phyloP scores from a whole-genome alignment of 805 yeast species.

The Candida arabinofermentans region DNA sequence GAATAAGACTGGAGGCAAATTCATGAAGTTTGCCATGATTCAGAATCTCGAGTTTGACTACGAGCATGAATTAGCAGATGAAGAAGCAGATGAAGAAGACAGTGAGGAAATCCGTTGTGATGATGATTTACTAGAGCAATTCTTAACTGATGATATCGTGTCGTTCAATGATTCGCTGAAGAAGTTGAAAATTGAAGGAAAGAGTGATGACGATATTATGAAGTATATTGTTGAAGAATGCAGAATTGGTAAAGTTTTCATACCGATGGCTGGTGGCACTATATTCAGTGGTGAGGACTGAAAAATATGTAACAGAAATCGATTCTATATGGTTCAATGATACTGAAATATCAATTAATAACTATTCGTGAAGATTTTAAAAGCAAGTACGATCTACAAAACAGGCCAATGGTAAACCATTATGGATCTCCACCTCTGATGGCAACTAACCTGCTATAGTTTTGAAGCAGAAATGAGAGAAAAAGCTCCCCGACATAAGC shows the following conservation, averaged over 20 bases:
- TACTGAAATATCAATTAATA: too few species aligned
- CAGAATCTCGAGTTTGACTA: slow-evolving; percentile 35
- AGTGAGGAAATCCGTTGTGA: slow-evolving; percentile 24
- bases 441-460: too few species aligned
- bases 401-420: too few species aligned
- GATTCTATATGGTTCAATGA: too few species aligned
- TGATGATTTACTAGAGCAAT: slow-evolving; percentile 28
- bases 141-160: slow-evolving; percentile 27
- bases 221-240: slow-evolving; percentile 22
- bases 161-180: slow-evolving; percentile 19
- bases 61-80: slow-evolving; percentile 25
- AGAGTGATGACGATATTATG: slow-evolving; percentile 9
- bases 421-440: too few species aligned
- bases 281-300: slow-evolving; percentile 22
- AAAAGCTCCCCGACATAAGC: too few species aligned
- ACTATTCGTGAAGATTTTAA: too few species aligned
- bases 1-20: slow-evolving; percentile 20
- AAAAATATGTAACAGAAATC: too few species aligned
- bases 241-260: slow-evolving; percentile 27
- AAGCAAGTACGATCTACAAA: too few species aligned
- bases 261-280: slow-evolving; percentile 34
- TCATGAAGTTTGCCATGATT: slow-evolving; percentile 29
- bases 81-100: slow-evolving; percentile 22
- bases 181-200: slow-evolving; percentile 10
- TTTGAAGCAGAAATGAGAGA: too few species aligned